These are phyloP conservation scores for Talaromyces amestolkiae DNA, from an alignment of 2,329 filamentous ascomycete genomes.

Conservation along the genomic window DNA sequence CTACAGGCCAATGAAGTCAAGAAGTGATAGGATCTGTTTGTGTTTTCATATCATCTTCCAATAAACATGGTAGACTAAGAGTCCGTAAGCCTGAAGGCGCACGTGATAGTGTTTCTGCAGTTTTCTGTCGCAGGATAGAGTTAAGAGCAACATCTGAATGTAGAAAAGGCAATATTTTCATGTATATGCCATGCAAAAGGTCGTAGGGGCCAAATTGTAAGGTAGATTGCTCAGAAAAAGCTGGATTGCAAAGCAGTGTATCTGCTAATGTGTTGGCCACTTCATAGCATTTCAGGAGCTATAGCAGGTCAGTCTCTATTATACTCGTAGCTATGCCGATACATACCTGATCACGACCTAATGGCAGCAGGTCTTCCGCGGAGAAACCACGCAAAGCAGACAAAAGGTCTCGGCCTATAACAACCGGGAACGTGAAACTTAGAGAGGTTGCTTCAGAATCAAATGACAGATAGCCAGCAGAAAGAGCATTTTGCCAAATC, in stretches of 20 bases:
- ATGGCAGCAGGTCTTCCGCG: slow-evolving; percentile 28
- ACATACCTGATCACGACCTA: slow-evolving; percentile 33
- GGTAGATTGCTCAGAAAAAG: not conserved
- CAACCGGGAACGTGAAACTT: slow-evolving; percentile 29
- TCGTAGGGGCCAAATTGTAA: slow-evolving; percentile 29
- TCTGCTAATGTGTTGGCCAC: slow-evolving; percentile 33
- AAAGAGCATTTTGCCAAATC: slow-evolving; percentile 32
- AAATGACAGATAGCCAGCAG: slow-evolving; percentile 28
- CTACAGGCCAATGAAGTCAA: not conserved
- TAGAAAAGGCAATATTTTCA: slow-evolving; percentile 31
- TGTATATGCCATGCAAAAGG: slow-evolving; percentile 32
- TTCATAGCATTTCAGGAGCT: slow-evolving; percentile 35
- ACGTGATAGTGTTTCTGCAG: slow-evolving; percentile 28
- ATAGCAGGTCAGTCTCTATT: not conserved
- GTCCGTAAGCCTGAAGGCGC: slow-evolving; percentile 27
- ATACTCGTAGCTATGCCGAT: not conserved
- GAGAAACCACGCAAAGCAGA: slow-evolving; percentile 26
- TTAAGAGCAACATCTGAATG: slow-evolving; percentile 28
- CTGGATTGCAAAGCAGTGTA: slow-evolving; percentile 25
- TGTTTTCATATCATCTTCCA: not conserved
- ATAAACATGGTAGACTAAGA: slow-evolving; percentile 1
- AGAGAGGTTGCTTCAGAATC: slow-evolving; percentile 23
- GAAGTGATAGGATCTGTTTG: not conserved
- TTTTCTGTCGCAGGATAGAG: slow-evolving; percentile 30
- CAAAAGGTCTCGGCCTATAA: slow-evolving; percentile 29